A percentile compares a stretch with the other conserved stretches of the same genome.
These are phyloP conservation scores for Aureobasidium leucospermi DNA, from an alignment of 2,329 filamentous ascomycete genomes.

Conservation along the genomic window DNA sequence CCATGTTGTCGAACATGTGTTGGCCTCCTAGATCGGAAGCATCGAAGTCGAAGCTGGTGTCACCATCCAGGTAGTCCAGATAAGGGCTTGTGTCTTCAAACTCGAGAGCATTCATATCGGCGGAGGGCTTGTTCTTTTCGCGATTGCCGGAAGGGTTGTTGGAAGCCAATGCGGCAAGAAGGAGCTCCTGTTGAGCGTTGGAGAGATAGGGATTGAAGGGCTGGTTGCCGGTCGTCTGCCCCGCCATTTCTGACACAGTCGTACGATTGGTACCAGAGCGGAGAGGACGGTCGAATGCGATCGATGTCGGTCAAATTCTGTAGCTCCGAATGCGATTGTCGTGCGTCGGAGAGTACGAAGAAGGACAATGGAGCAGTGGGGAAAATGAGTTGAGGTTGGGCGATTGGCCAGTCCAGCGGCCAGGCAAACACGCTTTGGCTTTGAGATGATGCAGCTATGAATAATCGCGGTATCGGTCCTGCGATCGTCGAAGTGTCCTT, in stretches of 20 bases:
- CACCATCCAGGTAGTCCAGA: slow-evolving; percentile 72
- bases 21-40: slow-evolving; percentile 46
- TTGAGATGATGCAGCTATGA: slow-evolving; percentile 10
- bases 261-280: slow-evolving; percentile 4
- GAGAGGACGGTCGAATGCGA: background rate
- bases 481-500: background rate
- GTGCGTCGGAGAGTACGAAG: background rate
- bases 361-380: background rate
- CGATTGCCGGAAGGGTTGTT: slow-evolving; percentile 27
- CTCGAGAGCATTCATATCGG: slow-evolving; percentile 21
- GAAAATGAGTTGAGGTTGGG: background rate
- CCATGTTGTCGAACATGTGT: slow-evolving; percentile 70
- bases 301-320: background rate
- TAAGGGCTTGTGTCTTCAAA: slow-evolving; percentile 55
- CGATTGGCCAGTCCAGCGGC: background rate
- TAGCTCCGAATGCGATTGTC: background rate
- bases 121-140: background rate
- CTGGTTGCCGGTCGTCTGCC: slow-evolving; percentile 16
- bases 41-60: slow-evolving; percentile 71
- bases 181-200: slow-evolving; percentile 39
- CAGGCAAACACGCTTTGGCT: slow-evolving; percentile 3
- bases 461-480: background rate
- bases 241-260: slow-evolving; percentile 13
- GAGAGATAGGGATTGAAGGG: slow-evolving; percentile 37
- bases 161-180: slow-evolving; percentile 41